Conservation (phyloP, 371 early-diverging fungal species). For the Circinella umbellata region DNA sequence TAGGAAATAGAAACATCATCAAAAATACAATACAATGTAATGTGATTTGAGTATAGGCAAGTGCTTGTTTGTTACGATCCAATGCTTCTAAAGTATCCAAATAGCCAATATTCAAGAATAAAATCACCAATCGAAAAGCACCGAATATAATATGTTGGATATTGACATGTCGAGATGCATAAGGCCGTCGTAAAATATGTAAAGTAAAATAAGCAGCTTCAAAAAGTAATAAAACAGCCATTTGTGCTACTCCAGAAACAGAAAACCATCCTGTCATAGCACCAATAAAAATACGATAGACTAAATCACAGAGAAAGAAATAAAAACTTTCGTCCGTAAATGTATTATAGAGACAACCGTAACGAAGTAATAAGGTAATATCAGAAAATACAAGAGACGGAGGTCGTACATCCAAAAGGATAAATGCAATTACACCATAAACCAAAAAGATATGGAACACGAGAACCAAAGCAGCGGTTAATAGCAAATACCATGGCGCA, state of each 20-base stretch:
- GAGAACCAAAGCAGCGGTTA: slow-evolving; percentile 36
- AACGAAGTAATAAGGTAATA: slow-evolving; percentile 47
- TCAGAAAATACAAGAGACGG: slow-evolving; percentile 52
- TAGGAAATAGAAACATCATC: slow-evolving; percentile 27
- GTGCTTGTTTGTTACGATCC: slow-evolving; percentile 34
- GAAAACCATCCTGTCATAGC: slow-evolving; percentile 49
- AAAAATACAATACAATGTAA: slow-evolving; percentile 39
- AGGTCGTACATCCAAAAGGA: slow-evolving; percentile 42
- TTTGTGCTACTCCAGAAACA: slow-evolving; percentile 36
- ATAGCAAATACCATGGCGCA: slow-evolving; percentile 34
- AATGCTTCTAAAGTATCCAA: slow-evolving; percentile 14
- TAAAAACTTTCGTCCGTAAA: slow-evolving; percentile 52
- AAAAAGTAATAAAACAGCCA: slow-evolving; percentile 36
- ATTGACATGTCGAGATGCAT: slow-evolving; percentile 39
- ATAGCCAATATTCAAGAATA: slow-evolving; percentile 36
- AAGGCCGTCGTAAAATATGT: slow-evolving; percentile 29
- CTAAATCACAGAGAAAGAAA: slow-evolving; percentile 49
- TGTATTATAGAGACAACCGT: slow-evolving; percentile 57
- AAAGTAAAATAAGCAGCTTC: slow-evolving; percentile 26
- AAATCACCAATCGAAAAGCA: slow-evolving; percentile 27
- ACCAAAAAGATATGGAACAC: slow-evolving; percentile 35
- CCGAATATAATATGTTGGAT: slow-evolving; percentile 29
- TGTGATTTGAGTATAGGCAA: slow-evolving; percentile 42
- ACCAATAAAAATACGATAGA: slow-evolving; percentile 38
- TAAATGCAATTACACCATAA: slow-evolving; percentile 40